phyloP scores from a whole-genome alignment of 1,284 basidiomycete species.

The Ganoderma sinense region DNA sequence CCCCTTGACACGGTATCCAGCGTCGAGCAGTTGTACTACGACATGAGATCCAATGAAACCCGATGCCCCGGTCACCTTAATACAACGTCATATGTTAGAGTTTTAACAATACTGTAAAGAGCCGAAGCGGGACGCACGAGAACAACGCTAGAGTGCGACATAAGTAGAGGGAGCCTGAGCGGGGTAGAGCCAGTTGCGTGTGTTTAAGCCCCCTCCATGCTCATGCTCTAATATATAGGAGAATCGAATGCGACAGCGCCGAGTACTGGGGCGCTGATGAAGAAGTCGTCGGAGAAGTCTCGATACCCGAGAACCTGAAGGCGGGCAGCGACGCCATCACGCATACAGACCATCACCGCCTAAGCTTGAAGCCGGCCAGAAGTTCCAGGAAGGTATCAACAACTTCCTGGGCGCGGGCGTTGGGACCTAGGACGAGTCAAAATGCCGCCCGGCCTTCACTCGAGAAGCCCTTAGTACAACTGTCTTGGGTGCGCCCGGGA shows the following conservation, averaged over 20 bases:
- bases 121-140: background rate
- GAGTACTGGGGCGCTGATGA: background rate
- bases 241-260: background rate
- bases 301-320: background rate
- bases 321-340: too few species aligned
- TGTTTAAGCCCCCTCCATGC: background rate
- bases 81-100: background rate
- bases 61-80: conserved; percentile 40
- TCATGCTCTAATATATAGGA: background rate
- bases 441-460: too few species aligned
- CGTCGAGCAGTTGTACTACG: conserved; percentile 34
- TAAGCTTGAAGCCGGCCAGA: too few species aligned
- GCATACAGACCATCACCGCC: too few species aligned
- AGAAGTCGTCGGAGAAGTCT: background rate
- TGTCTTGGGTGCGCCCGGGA: too few species aligned
- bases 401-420: too few species aligned
- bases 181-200: background rate
- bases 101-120: background rate
- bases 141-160: background rate
- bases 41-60: conserved; percentile 39
- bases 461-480: too few species aligned
- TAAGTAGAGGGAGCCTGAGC: background rate
- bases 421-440: too few species aligned
- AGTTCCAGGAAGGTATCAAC: too few species aligned
- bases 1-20: conserved; percentile 39